These are phyloP conservation scores for Alternaria viburni DNA, from an alignment of 2,329 filamentous ascomycete genomes.

Conservation along the genomic window DNA sequence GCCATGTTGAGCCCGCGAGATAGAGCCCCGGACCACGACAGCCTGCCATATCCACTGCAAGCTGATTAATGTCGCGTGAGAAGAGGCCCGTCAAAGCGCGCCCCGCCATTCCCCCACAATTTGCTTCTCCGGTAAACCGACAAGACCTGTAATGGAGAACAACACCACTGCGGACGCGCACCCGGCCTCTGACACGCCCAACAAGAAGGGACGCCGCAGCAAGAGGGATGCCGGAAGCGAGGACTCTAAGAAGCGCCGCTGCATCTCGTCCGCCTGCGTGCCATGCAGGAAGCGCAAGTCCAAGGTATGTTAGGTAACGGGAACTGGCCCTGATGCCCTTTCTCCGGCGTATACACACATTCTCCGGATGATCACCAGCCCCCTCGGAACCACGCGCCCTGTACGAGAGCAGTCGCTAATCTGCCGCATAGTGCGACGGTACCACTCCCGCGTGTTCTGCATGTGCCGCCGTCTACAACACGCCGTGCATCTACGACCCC, in stretches of 20 bases:
- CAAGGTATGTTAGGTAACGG: conserved; percentile 41
- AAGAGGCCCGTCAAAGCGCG: conserved; percentile 18
- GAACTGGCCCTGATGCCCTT: conserved; percentile 8
- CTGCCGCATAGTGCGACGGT: conserved; percentile 72
- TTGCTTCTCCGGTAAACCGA: conserved; percentile 16
- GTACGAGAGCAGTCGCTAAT: conserved; percentile 15
- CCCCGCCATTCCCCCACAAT: conserved; percentile 30
- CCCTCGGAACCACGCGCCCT: conserved; percentile 8
- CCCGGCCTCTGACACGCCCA: conserved; percentile 17
- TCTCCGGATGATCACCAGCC: conserved; percentile 12
- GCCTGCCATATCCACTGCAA: conserved; percentile 11
- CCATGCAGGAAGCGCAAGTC: conserved; percentile 51
- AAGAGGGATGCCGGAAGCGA: conserved; percentile 50
- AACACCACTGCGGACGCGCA: conserved; percentile 14
- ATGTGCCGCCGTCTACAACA: conserved; percentile 92
- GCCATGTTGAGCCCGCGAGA: conserved; percentile 24
- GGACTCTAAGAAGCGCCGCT: conserved; percentile 52
- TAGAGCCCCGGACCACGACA: conserved; percentile 18
- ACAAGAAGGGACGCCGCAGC: conserved; percentile 43
- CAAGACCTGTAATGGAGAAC: conserved; percentile 19
- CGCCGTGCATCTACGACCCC: conserved; percentile 91
- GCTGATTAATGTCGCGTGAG: conserved; percentile 35
- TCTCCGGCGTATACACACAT: conserved; percentile 13
- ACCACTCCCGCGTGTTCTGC: conserved; percentile 63
- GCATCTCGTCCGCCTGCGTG: conserved; percentile 49